A percentile compares a stretch with the other conserved stretches of the same genome.
phyloP scores from a whole-genome alignment of 2,329 filamentous ascomycete genomes.

The Cryphonectria japonica region DNA sequence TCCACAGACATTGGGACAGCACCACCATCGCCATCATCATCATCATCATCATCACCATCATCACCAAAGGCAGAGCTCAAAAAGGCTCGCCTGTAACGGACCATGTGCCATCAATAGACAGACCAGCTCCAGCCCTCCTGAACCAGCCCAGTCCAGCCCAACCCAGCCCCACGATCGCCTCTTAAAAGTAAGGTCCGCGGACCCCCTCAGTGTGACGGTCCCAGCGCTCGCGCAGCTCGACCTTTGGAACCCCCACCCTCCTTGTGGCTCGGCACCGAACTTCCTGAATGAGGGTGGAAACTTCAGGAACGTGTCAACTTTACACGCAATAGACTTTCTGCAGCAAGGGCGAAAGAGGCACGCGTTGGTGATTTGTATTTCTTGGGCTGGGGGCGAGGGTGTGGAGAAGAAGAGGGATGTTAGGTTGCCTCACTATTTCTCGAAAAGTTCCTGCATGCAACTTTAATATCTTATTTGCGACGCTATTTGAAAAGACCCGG shows the following conservation, averaged over 20 bases:
- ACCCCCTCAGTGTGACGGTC: no score
- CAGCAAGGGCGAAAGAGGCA: not conserved
- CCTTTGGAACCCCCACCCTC: no score
- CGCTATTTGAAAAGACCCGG: conserved; percentile 10
- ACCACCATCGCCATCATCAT: no score
- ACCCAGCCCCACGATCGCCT: no score
- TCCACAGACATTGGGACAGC: no score
- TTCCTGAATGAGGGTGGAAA: not conserved
- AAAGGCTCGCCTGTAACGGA: not conserved
- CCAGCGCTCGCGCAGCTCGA: no score
- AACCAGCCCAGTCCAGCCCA: no score
- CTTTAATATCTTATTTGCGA: conserved; percentile 8
- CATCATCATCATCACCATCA: no score
- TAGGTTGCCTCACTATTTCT: not conserved
- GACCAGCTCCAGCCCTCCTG: no score
- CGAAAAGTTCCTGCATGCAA: conserved; percentile 6
- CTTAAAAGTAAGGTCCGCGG: not conserved
- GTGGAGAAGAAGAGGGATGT: not conserved
- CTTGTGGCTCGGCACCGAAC: not conserved
- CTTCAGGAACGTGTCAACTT: conserved; percentile 7
- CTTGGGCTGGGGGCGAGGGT: no score
- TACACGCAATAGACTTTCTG: not conserved
- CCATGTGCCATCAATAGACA: not conserved
- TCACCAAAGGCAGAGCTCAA: no score
- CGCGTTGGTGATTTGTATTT: not conserved